phyloP scores from a whole-genome alignment of 2,329 filamentous ascomycete genomes.

The Botrytis paeoniae region DNA sequence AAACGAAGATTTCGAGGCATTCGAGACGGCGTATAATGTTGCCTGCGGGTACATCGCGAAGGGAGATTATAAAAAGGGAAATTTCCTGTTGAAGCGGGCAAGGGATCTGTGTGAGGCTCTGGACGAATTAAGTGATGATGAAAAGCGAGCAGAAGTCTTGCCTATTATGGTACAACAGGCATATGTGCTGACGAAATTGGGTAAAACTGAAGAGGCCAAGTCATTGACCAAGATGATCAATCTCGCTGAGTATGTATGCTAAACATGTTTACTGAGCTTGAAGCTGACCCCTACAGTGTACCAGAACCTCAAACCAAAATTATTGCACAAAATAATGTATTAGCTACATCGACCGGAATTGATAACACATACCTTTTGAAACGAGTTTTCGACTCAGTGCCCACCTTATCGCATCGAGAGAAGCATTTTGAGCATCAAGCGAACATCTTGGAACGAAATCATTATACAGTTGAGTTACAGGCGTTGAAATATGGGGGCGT shows the following conservation, averaged over 20 bases:
- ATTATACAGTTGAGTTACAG: slow-evolving; percentile 61
- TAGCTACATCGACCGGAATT: slow-evolving; percentile 44
- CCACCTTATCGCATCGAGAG: slow-evolving; percentile 53
- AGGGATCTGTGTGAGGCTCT: slow-evolving; percentile 68
- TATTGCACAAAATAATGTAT: slow-evolving; percentile 63
- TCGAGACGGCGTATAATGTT: slow-evolving; percentile 79
- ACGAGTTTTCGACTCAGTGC: slow-evolving; percentile 55
- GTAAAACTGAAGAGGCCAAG: slow-evolving; percentile 63
- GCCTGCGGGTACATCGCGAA: slow-evolving; percentile 71
- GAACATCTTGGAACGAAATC: slow-evolving; percentile 59
- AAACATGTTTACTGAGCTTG: slow-evolving; percentile 13
- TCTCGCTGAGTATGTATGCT: slow-evolving; percentile 55
- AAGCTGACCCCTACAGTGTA: slow-evolving; percentile 49
- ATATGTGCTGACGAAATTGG: slow-evolving; percentile 66
- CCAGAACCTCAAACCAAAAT: slow-evolving; percentile 64
- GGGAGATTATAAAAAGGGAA: slow-evolving; percentile 62
- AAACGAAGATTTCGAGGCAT: slow-evolving; percentile 64
- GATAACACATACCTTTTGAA: slow-evolving; percentile 68
- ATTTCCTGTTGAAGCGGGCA: slow-evolving; percentile 66
- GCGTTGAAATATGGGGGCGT: slow-evolving; percentile 66
- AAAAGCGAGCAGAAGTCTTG: slow-evolving; percentile 70
- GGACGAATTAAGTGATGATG: slow-evolving; percentile 70
- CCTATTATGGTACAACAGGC: slow-evolving; percentile 76
- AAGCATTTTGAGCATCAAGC: slow-evolving; percentile 71
- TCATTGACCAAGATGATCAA: slow-evolving; percentile 60